These are phyloP conservation scores for Russula griseocarnosa DNA, from an alignment of 768 basidiomycete species.

Conservation along the genomic window DNA sequence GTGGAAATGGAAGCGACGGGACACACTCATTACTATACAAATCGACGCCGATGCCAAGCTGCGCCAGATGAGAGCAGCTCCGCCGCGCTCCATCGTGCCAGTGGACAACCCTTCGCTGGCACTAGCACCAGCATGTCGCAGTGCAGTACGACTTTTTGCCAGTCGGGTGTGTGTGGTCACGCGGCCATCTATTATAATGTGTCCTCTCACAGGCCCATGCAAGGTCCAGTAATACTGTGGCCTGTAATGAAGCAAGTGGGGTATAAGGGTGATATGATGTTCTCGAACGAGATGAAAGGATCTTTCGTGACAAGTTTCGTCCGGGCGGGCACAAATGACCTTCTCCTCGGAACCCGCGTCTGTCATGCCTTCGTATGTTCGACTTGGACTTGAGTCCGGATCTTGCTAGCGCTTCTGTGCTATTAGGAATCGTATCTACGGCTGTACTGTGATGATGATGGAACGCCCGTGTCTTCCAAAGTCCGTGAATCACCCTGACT, in stretches of 20 bases:
- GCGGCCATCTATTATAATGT: too few relatives aligned
- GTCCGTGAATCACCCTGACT: background rate
- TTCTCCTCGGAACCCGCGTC: conserved; percentile 19
- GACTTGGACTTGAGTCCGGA: background rate
- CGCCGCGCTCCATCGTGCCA: background rate
- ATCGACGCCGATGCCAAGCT: background rate
- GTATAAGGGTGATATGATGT: background rate
- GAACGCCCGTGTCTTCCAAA: background rate
- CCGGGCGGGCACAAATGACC: conserved; percentile 5
- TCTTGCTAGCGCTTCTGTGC: background rate
- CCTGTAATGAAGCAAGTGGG: background rate
- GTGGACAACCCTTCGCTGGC: background rate
- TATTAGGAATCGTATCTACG: background rate
- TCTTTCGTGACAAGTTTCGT: too few relatives aligned
- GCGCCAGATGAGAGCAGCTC: background rate
- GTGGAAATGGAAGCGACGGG: background rate
- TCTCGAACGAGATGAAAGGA: too few relatives aligned
- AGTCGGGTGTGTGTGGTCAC: too few relatives aligned
- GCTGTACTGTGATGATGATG: background rate
- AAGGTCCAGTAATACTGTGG: background rate
- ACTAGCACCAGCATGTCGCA: background rate
- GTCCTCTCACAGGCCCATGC: too few relatives aligned
- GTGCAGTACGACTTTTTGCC: too few relatives aligned
- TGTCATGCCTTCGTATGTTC: background rate
- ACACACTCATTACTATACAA: background rate